Evolutionary conservation across 257 asterid genomes (phyloP), one percentile per base, ranked within the genome.

Genomic region (Nicotiana sylvestris): DNA sequence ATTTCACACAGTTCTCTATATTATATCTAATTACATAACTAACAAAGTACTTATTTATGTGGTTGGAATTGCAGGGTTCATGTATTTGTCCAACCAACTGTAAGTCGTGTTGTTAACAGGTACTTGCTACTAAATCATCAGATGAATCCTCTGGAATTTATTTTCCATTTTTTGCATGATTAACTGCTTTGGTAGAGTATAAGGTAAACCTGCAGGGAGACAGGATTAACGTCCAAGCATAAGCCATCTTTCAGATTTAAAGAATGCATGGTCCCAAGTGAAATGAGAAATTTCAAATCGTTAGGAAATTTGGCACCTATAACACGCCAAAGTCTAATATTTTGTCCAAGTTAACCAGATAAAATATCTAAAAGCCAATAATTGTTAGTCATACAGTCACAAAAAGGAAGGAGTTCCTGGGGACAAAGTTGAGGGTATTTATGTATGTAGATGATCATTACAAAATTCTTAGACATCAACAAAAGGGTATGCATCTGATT

Each of bases 101-200:
- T 90, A 82, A 90, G 86, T 87, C 97, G 99, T 70, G 92, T 96
- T 35, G 98, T 92, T 67, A 96, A 90, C 91, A 94, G 99, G 99
- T 96, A 91, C 32, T 43, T 49, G 11, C 11, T 57, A 1, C 35
- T 65, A 72, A 80, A 32, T 55, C 61, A 66, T 60, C 76, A 13
- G 66, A 81, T 58, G 1, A 53, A 55, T 80, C 27, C 43, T 7
- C 16, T 27, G 64, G 46, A 13, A 0, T 27, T 1, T 27, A 39
- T 29, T 62, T 21, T 82, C 32, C 49, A 32, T 66, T 80, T 80
- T 49, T 81, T 56, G 53, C 55, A 12, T 43, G 39, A 29, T 68
- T 33, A n/a, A 13, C 72, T 81, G 60, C 79, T 32, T 43, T 82
- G 82, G 78, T 56, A 37, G 66, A 76, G 84, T 78, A 61, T 11